phyloP scores from a whole-genome alignment of 768 basidiomycete species.

The Lactarius quietus region DNA sequence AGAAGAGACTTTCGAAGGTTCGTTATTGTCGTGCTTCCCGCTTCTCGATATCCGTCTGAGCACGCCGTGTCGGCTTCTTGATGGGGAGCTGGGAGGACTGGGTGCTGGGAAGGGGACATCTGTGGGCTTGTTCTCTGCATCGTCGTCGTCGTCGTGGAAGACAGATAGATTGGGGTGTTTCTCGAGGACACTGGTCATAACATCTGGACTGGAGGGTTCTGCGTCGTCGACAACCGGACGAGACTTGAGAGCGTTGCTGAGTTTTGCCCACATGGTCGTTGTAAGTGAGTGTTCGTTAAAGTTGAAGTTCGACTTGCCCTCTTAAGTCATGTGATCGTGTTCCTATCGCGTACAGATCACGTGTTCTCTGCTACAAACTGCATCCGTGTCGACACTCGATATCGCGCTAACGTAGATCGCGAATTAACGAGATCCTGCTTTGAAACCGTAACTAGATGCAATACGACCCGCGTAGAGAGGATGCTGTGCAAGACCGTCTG shows the following conservation, averaged over 20 bases:
- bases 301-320: conserved; percentile 24
- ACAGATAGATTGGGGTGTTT: conserved; percentile 21
- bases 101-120: conserved; percentile 24
- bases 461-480: conserved; percentile 20
- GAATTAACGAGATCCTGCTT: neutral
- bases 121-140: conserved; percentile 10
- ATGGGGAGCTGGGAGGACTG: conserved; percentile 24
- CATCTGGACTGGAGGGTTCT: conserved; percentile 12
- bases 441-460: conserved; percentile 7
- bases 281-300: conserved; percentile 7
- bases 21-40: conserved; percentile 17
- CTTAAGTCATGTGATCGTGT: conserved; percentile 21
- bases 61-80: conserved; percentile 22
- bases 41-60: conserved; percentile 25
- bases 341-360: conserved; percentile 10
- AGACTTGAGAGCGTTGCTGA: conserved; percentile 22
- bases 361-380: neutral
- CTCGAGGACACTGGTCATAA: conserved; percentile 16
- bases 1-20: conserved; percentile 21
- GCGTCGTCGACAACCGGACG: conserved; percentile 18
- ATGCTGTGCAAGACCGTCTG: conserved; percentile 17
- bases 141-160: conserved; percentile 13
- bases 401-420: neutral
- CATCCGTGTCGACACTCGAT: neutral
- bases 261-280: conserved; percentile 21